A percentile compares a stretch with the other conserved stretches of the same genome.
These are phyloP conservation scores for Silene noctiflora DNA, from an alignment of 179 eudicot species.

Conservation along the genomic window DNA sequence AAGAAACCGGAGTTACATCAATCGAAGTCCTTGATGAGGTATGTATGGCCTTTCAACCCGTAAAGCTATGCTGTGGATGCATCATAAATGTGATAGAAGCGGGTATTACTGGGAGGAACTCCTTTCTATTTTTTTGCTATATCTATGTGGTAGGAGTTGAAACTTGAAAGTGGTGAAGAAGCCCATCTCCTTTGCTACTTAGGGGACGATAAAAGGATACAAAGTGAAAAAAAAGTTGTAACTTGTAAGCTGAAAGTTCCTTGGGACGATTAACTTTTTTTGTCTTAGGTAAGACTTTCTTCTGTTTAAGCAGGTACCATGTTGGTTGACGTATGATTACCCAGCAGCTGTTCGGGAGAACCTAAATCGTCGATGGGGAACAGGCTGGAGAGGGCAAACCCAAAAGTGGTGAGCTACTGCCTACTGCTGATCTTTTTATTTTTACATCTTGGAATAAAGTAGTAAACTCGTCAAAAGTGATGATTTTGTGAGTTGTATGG, in stretches of 20 bases:
- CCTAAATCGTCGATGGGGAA: constrained; percentile 69
- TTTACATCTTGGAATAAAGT: neutral
- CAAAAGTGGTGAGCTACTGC: constrained; percentile 68
- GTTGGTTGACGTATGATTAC: constrained; percentile 89
- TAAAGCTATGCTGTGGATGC: neutral
- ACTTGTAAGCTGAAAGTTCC: too few species aligned
- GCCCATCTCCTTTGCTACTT: too few species aligned
- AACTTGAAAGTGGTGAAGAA: too few species aligned
- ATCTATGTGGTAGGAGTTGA: too few species aligned
- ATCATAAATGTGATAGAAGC: neutral
- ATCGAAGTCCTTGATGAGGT: constrained; percentile 91
- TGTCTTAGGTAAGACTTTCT: neutral
- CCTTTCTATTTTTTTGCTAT: neutral
- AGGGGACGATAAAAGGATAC: too few species aligned
- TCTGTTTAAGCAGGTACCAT: constrained; percentile 51
- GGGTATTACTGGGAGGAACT: neutral
- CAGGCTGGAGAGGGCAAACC: constrained; percentile 97
- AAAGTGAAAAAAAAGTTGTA: too few species aligned
- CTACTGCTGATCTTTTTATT: neutral
- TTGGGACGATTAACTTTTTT: too few species aligned
- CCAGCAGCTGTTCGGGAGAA: constrained; percentile 83
- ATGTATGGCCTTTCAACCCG: constrained; percentile 30
- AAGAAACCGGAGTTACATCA: constrained; percentile 91
- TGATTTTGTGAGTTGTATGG: neutral
- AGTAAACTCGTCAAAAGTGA: neutral